These are phyloP conservation scores for Amphibolis antarctica DNA, from an alignment of 106 monocot species.

Conservation along the genomic window DNA sequence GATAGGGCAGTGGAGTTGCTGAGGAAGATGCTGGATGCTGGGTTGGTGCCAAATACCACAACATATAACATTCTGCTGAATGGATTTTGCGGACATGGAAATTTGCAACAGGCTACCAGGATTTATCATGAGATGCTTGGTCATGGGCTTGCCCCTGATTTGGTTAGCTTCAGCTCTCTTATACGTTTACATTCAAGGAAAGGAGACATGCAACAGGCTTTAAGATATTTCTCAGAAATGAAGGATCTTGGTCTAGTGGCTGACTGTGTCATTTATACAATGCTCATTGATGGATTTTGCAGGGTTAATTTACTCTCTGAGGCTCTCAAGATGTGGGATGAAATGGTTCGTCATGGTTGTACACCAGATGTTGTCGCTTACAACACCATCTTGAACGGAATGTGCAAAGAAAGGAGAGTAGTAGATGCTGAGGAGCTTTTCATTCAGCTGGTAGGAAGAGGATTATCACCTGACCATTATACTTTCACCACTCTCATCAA, in stretches of 20 bases:
- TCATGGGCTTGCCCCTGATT: slow-evolving; percentile 46
- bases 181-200: slow-evolving; percentile 57
- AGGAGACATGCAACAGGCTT: slow-evolving; percentile 35
- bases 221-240: slow-evolving; percentile 55
- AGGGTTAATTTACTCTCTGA: slow-evolving; percentile 32
- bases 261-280: slow-evolving; percentile 83
- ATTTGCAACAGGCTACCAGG: slow-evolving; percentile 30
- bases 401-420: slow-evolving; percentile 53
- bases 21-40: slow-evolving; percentile 24
- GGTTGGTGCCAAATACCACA: slow-evolving; percentile 36
- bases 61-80: slow-evolving; percentile 71
- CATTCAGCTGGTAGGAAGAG: slow-evolving; percentile 61
- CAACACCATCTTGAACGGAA: slow-evolving; percentile 71
- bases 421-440: slow-evolving; percentile 57
- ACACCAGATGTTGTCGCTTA: slow-evolving; percentile 70
- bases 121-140: slow-evolving; percentile 43
- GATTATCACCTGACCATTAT: slow-evolving; percentile 57
- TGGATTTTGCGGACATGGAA: slow-evolving; percentile 41
- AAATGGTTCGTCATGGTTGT: slow-evolving; percentile 57
- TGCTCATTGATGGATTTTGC: slow-evolving; percentile 76
- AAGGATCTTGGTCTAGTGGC: slow-evolving; percentile 39
- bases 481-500: slow-evolving; percentile 74
- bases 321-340: slow-evolving; percentile 56
- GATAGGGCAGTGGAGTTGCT: slow-evolving; percentile 40
- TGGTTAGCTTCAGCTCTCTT: slow-evolving; percentile 60